Evolutionary conservation across 345 rosid genomes (phyloP).

Genomic region (Linum lewisii): DNA sequence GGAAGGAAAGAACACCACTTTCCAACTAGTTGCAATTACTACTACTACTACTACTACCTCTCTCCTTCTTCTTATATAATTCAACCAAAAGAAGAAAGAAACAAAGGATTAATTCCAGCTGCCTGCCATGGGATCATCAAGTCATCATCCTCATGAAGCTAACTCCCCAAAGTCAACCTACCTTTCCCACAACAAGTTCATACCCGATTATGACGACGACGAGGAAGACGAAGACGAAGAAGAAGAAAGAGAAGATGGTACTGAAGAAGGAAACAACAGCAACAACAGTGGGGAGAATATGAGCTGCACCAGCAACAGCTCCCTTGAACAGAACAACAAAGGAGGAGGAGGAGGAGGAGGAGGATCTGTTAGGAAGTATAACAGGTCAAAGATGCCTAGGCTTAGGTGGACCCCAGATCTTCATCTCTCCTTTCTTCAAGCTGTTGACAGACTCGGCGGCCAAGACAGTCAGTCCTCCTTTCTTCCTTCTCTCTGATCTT

Average conservation of each 20-base stretch:
- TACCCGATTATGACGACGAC: constrained; percentile 19
- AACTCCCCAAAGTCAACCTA: constrained; percentile 33
- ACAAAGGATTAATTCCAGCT: background rate
- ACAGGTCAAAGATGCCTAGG: constrained; percentile 68
- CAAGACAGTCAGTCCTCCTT: constrained; percentile 40
- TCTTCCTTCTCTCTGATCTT: background rate
- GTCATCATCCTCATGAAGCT: background rate
- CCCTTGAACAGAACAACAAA: constrained; percentile 35
- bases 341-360: constrained; percentile 14
- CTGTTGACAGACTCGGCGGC: constrained; percentile 74
- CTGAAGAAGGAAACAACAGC: constrained; percentile 13
- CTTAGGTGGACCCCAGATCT: constrained; percentile 80
- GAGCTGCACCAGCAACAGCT: constrained; percentile 35
- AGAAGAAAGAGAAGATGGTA: constrained; percentile 8
- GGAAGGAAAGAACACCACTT: too few species aligned
- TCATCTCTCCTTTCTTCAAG: constrained; percentile 61
- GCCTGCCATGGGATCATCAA: too few species aligned
- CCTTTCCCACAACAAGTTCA: constrained; percentile 14
- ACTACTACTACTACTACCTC: too few species aligned
- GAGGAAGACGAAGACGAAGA: constrained; percentile 23
- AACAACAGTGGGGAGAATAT: too few species aligned
- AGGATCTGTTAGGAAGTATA: constrained; percentile 64
- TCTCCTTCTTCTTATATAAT: too few species aligned
- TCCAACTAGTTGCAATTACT: too few species aligned
- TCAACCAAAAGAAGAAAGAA: background rate